Evolutionary conservation across 148 eudicot genomes (phyloP), one percentile per base, ranked within the genome.

Genomic region (Rhododendron henanense): DNA sequence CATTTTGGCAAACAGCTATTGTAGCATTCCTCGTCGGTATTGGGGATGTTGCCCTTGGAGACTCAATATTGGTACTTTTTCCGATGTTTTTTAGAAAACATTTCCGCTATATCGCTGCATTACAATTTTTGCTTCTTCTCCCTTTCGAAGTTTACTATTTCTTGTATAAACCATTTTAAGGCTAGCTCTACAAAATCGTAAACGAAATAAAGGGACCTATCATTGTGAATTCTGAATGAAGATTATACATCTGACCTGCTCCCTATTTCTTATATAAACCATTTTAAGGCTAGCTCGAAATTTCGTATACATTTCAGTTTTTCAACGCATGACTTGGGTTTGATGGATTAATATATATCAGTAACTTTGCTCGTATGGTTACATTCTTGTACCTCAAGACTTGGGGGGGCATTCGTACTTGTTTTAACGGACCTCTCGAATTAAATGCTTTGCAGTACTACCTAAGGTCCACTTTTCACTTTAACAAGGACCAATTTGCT

Each of bases 401-500:
- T 82, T 13, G 37, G 33, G 35, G 35, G 11, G 14, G 10, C 48
- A 1, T 4, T 83, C 45, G 1, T 28, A 4, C 14, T 31, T 31
- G 39, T 71, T 31, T 71, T 71, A 14, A 71, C 41, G 2, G 79
- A 83, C 50, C 73, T 33, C 67, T 75, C 50, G 78, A 61, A 35
- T 73, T 28, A 23, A 45, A 61, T 84, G 33, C 5, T 82, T 37
- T 91, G 92, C 92, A 96, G 98, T 96, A 93, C 88, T 94, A 87
- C 89, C 87, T 96, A 81, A 96, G 92, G 92, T 98, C 98, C 47
- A 88, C 90, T 45, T 96, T 94, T 83, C 97, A 95, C 82, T 96
- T 94, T 82, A 89, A 88, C 89, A 96, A 95, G 90, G 91, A 96
- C 88, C 95, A 96, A 75, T 96, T 90, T 88, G 98, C 98, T 50